A percentile compares a stretch with the other conserved stretches of the same genome.
Conservation (phyloP, 2,329 filamentous ascomycete species). For the Neopestalotiopsis rosae region DNA sequence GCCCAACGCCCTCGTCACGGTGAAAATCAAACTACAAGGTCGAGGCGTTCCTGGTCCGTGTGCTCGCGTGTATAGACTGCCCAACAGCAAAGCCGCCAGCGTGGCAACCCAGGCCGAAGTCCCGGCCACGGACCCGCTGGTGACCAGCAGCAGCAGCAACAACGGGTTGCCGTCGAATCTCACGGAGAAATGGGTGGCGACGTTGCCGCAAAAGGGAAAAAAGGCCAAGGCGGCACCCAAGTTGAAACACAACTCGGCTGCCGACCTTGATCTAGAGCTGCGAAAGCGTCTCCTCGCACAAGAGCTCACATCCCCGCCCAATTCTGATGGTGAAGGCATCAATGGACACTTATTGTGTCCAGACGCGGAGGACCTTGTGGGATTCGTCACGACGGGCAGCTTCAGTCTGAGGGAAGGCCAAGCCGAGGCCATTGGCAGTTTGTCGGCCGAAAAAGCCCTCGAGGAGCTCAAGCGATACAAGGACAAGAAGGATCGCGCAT, state of each 20-base stretch:
- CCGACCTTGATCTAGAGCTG: conserved; percentile 38
- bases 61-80: conserved; percentile 86
- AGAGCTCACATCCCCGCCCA: conserved; percentile 51
- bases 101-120: conserved; percentile 45
- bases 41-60: conserved; percentile 74
- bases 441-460: conserved; percentile 66
- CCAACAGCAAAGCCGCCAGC: conserved; percentile 39
- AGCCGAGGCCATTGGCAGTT: conserved; percentile 75
- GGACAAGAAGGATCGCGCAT: conserved; percentile 43
- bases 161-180: conserved; percentile 52
- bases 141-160: conserved; percentile 20
- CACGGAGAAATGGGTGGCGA: conserved; percentile 74
- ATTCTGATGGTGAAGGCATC: conserved; percentile 45
- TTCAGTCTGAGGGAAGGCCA: conserved; percentile 80
- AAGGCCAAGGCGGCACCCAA: conserved; percentile 33
- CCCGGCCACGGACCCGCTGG: conserved; percentile 47
- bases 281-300: conserved; percentile 52
- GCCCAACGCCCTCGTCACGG: conserved; percentile 55
- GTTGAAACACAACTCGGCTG: conserved; percentile 31
- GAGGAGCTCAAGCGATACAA: conserved; percentile 40
- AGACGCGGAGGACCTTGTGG: conserved; percentile 76
- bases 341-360: conserved; percentile 72
- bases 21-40: conserved; percentile 69
- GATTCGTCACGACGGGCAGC: conserved; percentile 87
- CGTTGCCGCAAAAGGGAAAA: conserved; percentile 34